Base-by-base conservation (phyloP, 192 early-diverging fungal species). In the Thamnidium elegans region DNA sequence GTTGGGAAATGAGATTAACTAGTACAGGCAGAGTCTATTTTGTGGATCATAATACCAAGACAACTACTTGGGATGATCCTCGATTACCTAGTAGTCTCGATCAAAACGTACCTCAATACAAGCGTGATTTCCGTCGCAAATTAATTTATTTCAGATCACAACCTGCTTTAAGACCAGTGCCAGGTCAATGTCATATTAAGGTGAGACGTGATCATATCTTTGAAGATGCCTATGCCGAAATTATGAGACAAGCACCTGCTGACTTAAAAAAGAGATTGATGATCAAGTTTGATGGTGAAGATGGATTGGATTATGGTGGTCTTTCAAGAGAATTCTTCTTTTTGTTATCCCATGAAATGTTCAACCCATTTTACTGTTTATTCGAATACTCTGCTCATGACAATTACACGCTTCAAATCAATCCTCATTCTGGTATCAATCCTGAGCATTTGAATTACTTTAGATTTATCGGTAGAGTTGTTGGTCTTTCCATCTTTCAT, bases 261-360 rank as follows among this genome's bases (percentile, higher is more conserved):
- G 96, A 99, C 76, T 81, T 99, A 59, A 96, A 95, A 80, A 97
- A 99, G 82, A 85, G 93, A 43, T 72, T 99, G 61, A 95, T 96
- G 93, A 95, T 99, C 75, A 99, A 97, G 76, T 99, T 99, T 71
- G 93, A 95, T 66, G 94, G 94, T 55, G 96, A 99, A 70, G 96
- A 99, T 74, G 96, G 96, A 15, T 81, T 99, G 21, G 96, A 99
- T 84, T 99, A 99, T 71, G 96, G 96, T 68, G 96, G 96, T 75
- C 81, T 99, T 51, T 96, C 94, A 15, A 86, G 91, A 79, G 96
- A 99, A 71, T 99, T 93, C 78, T 99, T 99, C 83, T 99, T 95
- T 81, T 76, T 99, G 72, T 80, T 99, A 43, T 96, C 94, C 39
- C 94, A 99, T 75, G 94, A 97, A 73, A 96, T 99, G 93, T 99